Conservation (phyloP, 176 grass and related monocot genomes). For the Puya raimondii region DNA sequence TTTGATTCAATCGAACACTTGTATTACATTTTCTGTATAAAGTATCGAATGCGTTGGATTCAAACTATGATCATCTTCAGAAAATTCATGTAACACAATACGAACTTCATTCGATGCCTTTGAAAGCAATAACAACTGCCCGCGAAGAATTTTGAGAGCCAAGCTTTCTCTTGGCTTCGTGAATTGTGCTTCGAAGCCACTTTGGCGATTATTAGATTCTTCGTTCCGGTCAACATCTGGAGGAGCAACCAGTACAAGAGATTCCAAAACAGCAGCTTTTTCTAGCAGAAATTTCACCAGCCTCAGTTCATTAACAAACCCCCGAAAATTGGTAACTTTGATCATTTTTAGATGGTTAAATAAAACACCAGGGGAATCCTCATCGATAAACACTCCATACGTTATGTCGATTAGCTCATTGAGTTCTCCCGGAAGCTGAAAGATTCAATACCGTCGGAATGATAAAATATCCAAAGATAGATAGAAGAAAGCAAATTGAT, state of each 20-base stretch:
- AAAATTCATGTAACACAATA: background rate
- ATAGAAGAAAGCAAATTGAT: background rate
- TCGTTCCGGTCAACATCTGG: background rate
- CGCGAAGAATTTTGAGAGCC: constrained; percentile 20
- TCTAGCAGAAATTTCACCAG: constrained; percentile 37
- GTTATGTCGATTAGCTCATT: background rate
- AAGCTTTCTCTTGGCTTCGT: constrained; percentile 1
- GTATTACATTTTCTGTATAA: background rate
- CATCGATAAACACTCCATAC: background rate
- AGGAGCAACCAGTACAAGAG: constrained; percentile 28
- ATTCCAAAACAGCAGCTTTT: constrained; percentile 28
- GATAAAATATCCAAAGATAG: background rate
- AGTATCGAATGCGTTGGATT: background rate
- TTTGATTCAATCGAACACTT: background rate
- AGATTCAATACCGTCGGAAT: background rate
- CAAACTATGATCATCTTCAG: background rate
- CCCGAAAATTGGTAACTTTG: constrained; percentile 40
- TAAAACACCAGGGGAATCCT: background rate
- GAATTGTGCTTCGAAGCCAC: background rate
- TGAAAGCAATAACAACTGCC: constrained; percentile 14
- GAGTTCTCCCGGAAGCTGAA: constrained; percentile 18
- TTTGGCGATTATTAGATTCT: background rate
- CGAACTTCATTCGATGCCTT: constrained; percentile 8
- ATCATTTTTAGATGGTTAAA: constrained; percentile 34
- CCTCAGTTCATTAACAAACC: constrained; percentile 25